Base-by-base conservation (phyloP, 805 yeast genomes). In the Candida chilensis region DNA sequence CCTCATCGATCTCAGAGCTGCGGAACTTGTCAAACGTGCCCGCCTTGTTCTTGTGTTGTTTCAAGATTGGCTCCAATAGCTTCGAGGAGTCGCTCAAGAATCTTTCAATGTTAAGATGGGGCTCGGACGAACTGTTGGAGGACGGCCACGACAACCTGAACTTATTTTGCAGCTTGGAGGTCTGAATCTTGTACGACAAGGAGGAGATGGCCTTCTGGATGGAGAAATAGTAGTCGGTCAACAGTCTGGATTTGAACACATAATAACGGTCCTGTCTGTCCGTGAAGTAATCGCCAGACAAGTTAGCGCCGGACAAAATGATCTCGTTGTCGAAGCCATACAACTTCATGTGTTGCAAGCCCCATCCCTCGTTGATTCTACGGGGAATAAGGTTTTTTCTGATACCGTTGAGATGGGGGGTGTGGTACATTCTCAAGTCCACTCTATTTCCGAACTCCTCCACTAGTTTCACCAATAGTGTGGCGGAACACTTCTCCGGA, bases 281-380 rank as follows among this genome's bases (percentile, higher is more conserved):
- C 3, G 95, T 83, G 55, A 92, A 92, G 53, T 92, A 92, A 55
- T 92, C 98, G 21, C 71, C 63, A 0, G 96, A 85, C 28, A 92
- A 63, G 47, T 92, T 92, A 3, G 98, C 98, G 5, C 97, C 98
- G 12, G 83, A 72, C 19, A 92, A 64, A 13, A 92, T 70, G 25
- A 92, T 74, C 47, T 88, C 95, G 44, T 86, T 75, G 51, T 92
- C 98, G 45, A 88, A 77, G 2, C 98, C 98, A 51, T 92, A 92
- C 17, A 92, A 68, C 51, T 92, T 92, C 97, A 92, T 92, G 49
- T 92, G 98, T 52, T 92, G 98, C 30, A 92, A 66, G 0, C 98
- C 98, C 57, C 69, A 72, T 3, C 94, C 88, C 57, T 92, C 98
- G 52, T 88, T 87, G 38, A 90, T 64, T 38, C 98, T 67, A 35